Evolutionary conservation across 2,329 filamentous ascomycete genomes (phyloP).

Genomic region (Hypoxylon sp.): DNA sequence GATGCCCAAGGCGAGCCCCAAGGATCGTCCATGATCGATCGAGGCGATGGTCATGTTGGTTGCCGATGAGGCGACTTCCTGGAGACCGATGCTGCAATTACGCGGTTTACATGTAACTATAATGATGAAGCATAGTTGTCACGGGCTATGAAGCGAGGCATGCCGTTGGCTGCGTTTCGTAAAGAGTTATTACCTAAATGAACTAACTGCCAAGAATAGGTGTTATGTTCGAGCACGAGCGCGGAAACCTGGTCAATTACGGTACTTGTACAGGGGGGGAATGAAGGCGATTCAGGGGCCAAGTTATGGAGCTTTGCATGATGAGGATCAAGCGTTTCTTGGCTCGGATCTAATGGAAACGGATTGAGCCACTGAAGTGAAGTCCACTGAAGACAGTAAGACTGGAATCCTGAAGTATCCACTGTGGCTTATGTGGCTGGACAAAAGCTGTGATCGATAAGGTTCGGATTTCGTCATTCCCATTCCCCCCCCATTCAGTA

Average conservation of each 20-base stretch:
- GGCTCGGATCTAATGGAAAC: slow-evolving; percentile 33
- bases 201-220: slow-evolving; percentile 31
- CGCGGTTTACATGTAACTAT: slow-evolving; percentile 24
- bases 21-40: slow-evolving; percentile 72
- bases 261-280: slow-evolving; percentile 9
- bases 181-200: slow-evolving; percentile 22
- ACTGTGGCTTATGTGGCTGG: slow-evolving; percentile 3
- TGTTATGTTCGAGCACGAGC: slow-evolving; percentile 35
- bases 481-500: neutral
- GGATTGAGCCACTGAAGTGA: slow-evolving; percentile 12
- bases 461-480: slow-evolving; percentile 42
- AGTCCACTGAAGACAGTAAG: neutral
- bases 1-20: slow-evolving; percentile 74
- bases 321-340: slow-evolving; percentile 31
- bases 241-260: slow-evolving; percentile 27
- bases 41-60: slow-evolving; percentile 52
- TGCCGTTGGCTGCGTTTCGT: slow-evolving; percentile 18
- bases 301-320: slow-evolving; percentile 24
- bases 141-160: slow-evolving; percentile 23
- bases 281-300: slow-evolving; percentile 41
- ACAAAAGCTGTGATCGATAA: neutral
- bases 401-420: neutral
- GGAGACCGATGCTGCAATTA: slow-evolving; percentile 14
- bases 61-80: slow-evolving; percentile 30
- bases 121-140: slow-evolving; percentile 23